Evolutionary conservation across 148 eudicot species (phyloP), one percentile per base, ranked within the genome.

Genomic region (Gaultheria prostrata): DNA sequence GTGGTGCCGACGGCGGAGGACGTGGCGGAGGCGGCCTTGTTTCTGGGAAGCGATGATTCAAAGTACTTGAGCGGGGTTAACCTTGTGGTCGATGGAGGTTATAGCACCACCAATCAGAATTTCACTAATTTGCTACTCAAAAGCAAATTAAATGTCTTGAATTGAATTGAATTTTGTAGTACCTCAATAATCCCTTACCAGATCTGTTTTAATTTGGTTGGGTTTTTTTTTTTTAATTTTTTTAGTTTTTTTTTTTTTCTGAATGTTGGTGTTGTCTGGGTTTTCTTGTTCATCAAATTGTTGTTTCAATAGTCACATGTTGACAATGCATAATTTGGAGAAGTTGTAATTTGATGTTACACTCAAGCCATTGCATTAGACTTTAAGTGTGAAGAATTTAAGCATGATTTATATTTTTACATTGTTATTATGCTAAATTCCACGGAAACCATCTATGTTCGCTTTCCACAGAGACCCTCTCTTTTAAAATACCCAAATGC

Each of bases 1-100:
- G 75, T 70, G 0, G 75, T 70, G 45, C 75, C 75, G 3, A 32
- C 20, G 20, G 75, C 75, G 20, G 75, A 70, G 75, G 75, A 70
- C 21, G 75, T 70, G 75, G 75, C 75, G 75, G 75, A 70, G 75
- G 75, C 45, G 9, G 75, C 75, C 45, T 3, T 70, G 75, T 70
- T 30, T 32, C 7, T 70, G 20, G 43, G 46, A 2, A 70, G 75
- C n/a, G 75, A 70, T 8, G 75, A 70, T 43, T 70, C 75, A 0
- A 70, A 70, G 75, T 70, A 70, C 43, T 15, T 70, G 75, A 70
- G 75, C 45, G 75, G 75, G 14, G 33, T 70, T 15, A 70, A 70
- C 45, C 32, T 70, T 30, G 75, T 70, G 45, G 75, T 70, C 18
- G 75, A 70, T 33, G 75, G 75, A 70, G 75, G 75, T 70, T 70